Percentiles rank a stretch among this genome's conserved stretches.
These are phyloP conservation scores for Hirschioporus abietinus DNA, from an alignment of 768 basidiomycete genomes.

Conservation along the genomic window DNA sequence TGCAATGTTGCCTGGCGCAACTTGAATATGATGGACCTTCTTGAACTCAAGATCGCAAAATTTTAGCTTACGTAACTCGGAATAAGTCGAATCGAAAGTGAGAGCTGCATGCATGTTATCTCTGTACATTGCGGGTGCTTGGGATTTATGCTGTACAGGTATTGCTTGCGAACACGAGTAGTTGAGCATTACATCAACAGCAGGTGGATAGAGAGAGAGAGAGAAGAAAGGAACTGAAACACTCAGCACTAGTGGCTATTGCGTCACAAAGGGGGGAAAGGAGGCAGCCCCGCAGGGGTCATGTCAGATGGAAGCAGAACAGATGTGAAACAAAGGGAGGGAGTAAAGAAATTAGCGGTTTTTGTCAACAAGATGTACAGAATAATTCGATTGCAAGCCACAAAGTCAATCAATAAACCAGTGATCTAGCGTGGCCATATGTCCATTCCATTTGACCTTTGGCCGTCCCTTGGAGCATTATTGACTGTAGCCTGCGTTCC, in stretches of 20 bases:
- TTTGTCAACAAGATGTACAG: background rate
- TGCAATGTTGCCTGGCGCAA: too few species aligned
- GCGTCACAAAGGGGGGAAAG: background rate
- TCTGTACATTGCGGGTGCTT: background rate
- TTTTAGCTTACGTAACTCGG: background rate
- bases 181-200: background rate
- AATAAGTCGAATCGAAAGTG: background rate
- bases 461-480: slow-evolving; percentile 39
- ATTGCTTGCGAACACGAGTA: background rate
- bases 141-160: background rate
- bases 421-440: slow-evolving; percentile 62
- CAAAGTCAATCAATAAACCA: background rate
- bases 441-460: slow-evolving; percentile 65
- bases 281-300: background rate
- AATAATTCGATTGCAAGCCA: background rate
- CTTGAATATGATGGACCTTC: too few species aligned
- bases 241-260: background rate
- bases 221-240: background rate
- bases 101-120: background rate
- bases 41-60: too few species aligned
- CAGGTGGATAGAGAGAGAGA: background rate
- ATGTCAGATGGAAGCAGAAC: background rate
- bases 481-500: slow-evolving; percentile 15
- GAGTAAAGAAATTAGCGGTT: background rate
- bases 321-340: background rate